Percentiles rank a stretch among this genome's conserved stretches.
Evolutionary conservation across 257 asterid genomes (phyloP).

Genomic region (Haberlea rhodopensis): DNA sequence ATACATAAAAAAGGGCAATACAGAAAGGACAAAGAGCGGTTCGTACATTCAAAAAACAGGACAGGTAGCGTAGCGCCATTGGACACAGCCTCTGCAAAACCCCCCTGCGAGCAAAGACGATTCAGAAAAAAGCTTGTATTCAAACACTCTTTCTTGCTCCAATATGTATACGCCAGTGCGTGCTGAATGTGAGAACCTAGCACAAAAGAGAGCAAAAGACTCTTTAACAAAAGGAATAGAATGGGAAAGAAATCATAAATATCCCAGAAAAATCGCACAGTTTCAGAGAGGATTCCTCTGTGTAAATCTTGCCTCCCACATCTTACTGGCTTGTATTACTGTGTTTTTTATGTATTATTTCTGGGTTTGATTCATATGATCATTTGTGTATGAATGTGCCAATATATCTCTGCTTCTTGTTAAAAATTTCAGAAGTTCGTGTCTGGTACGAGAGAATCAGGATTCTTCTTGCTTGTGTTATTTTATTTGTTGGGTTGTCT

Average conservation of each 20-base stretch:
- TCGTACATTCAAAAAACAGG: constrained; percentile 50
- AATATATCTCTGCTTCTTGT: neutral
- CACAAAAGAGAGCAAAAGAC: neutral
- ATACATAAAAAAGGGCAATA: neutral
- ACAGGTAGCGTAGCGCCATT: constrained; percentile 52
- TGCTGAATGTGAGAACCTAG: neutral
- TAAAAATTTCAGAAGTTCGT: neutral
- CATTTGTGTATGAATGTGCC: neutral
- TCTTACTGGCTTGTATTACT: neutral
- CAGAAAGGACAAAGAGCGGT: constrained; percentile 22
- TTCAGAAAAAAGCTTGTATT: neutral
- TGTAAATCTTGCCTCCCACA: constrained; percentile 32
- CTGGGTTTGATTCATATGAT: neutral
- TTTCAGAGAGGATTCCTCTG: constrained; percentile 24
- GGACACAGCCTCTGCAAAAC: constrained; percentile 28
- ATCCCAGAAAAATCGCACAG: constrained; percentile 36
- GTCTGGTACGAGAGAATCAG: neutral
- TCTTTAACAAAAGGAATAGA: neutral
- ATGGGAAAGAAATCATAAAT: constrained; percentile 13
- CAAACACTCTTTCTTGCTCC: neutral
- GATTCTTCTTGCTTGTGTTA: neutral
- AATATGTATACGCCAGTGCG: neutral
- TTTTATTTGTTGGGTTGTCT: neutral
- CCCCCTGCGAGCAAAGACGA: neutral
- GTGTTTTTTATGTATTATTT: neutral